Conservation (phyloP, 2,329 filamentous ascomycete species). For the Colletotrichum caudatum region DNA sequence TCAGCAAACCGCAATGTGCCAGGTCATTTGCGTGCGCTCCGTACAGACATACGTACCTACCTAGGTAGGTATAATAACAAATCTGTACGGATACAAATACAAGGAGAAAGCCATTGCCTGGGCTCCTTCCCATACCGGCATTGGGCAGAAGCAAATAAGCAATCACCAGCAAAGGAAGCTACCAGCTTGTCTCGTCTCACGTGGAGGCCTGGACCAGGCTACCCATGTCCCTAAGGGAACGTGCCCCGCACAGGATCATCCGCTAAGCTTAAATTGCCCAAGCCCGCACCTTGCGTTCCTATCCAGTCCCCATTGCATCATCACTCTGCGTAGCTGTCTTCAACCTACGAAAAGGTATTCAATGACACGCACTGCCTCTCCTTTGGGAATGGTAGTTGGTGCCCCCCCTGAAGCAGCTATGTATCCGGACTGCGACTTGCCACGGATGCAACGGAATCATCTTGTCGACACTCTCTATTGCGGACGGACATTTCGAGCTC, state of each 20-base stretch:
- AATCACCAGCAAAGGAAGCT: not conserved
- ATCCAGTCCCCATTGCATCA: slow-evolving; percentile 24
- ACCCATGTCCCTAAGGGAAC: not conserved
- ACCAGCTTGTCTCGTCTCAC: not conserved
- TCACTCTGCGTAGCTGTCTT: slow-evolving; percentile 1
- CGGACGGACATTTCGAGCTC: not conserved
- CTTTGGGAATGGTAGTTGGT: not conserved
- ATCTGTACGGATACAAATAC: too few species aligned
- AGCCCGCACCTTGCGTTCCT: slow-evolving; percentile 1
- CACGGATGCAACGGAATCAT: slow-evolving; percentile 3
- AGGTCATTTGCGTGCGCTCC: not conserved
- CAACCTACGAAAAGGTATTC: not conserved
- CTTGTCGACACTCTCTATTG: slow-evolving; percentile 18
- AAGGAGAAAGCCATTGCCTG: not conserved
- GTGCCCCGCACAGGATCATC: not conserved
- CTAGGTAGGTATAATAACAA: too few species aligned
- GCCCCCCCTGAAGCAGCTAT: not conserved
- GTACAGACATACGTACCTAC: too few species aligned
- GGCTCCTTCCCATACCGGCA: not conserved
- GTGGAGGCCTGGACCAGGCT: not conserved
- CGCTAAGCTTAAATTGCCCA: slow-evolving; percentile 29
- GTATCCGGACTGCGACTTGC: not conserved
- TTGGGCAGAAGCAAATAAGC: too few species aligned
- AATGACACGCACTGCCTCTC: not conserved
- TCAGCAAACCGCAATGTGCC: slow-evolving; percentile 2